Base-by-base conservation (phyloP, 768 basidiomycete species). In the Calvatia gigantea region DNA sequence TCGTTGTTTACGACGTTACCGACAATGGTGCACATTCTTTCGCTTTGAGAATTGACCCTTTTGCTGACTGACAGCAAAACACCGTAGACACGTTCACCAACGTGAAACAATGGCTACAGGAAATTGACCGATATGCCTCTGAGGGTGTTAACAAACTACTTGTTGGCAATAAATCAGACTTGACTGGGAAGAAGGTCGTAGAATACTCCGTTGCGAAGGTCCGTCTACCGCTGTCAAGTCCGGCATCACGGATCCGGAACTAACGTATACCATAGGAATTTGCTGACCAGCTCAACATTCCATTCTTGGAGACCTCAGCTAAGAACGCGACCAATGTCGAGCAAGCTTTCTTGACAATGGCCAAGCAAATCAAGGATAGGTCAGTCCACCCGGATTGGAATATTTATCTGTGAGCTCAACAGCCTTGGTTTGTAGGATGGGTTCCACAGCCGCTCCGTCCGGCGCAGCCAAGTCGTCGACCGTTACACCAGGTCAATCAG, bases 241-340 rank as follows among this genome's bases (percentile, higher is more conserved):
- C 6, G 21, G 3, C 25, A 47, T 35, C 39, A 38, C 28, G 51
- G 38, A 48, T 41, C 42, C 28, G 51, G 38, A 48, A 29, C 42
- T 56, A 17, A 62, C 19, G 19, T 32, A 17, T 54, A 58, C 29
- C 48, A 0, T 60, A 96, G 85, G 93, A 96, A 80, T 91, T 98
- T 65, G 93, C 97, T 25, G 94, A 98, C 68, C 94, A 98, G 69
- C 79, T 98, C 62, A 81, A 79, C 58, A 88, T 99, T 63, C 88
- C 93, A 44, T 98, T 97, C 87, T 76, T 99, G 68, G 97, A 99
- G 79, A 99, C 97, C 11, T 94, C 91, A n/a, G 97, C 97, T 32
- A 98, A 98, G 89, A 94, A 91, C 65, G 93, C 95, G 51, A 95
- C 94, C 59, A 97, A 97, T 64, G 97, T 99, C 58, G 97, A 99